Conservation (phyloP, 2,329 filamentous ascomycete species). For the Macrophomina phaseolina region DNA sequence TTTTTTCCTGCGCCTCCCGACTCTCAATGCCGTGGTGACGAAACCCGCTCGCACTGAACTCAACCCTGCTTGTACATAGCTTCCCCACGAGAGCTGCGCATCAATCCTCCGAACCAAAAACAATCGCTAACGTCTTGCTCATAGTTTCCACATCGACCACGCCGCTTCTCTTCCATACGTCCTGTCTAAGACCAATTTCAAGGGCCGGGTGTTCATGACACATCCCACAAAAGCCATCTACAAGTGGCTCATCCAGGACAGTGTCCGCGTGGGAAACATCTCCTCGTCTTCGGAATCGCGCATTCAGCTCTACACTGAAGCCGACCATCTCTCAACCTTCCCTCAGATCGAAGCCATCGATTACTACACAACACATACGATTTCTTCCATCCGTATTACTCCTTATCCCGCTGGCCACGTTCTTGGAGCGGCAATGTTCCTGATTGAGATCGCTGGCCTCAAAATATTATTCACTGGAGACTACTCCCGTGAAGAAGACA, state of each 20-base stretch:
- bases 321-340: slow-evolving; percentile 92
- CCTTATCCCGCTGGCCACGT: slow-evolving; percentile 97
- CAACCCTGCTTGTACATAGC: slow-evolving; percentile 27
- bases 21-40: slow-evolving; percentile 26
- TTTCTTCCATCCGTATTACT: slow-evolving; percentile 94
- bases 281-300: slow-evolving; percentile 66
- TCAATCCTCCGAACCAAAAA: background rate
- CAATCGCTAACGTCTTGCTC: slow-evolving; percentile 19
- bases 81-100: background rate
- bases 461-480: slow-evolving; percentile 98
- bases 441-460: slow-evolving; percentile 94
- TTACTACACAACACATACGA: slow-evolving; percentile 96
- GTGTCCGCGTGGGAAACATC: slow-evolving; percentile 82
- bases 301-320: slow-evolving; percentile 84
- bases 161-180: slow-evolving; percentile 99
- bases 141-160: slow-evolving; percentile 96
- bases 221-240: slow-evolving; percentile 99
- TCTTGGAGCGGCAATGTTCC: slow-evolving; percentile 97
- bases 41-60: slow-evolving; percentile 20
- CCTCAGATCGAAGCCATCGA: slow-evolving; percentile 96
- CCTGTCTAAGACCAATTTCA: slow-evolving; percentile 96
- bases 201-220: slow-evolving; percentile 97
- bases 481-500: slow-evolving; percentile 93
- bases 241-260: slow-evolving; percentile 99
- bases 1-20: slow-evolving; percentile 23